Evolutionary conservation across 2,329 filamentous ascomycete species (phyloP), one percentile per base, ranked within the genome.

Genomic region (Triangularia verruculosa): DNA sequence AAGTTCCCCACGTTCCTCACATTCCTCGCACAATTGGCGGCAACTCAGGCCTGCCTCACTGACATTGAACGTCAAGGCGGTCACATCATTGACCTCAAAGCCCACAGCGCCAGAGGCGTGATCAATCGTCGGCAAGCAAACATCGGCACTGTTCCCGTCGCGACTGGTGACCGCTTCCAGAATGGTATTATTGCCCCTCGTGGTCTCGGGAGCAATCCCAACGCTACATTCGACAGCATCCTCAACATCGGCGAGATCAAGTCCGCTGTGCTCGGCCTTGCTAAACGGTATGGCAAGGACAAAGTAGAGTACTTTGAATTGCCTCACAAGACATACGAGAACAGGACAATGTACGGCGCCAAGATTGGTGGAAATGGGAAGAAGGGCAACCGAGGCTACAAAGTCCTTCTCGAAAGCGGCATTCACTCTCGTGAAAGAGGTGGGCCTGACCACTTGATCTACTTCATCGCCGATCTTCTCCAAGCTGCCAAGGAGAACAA

Each of bases 401-500:
- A 27, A 9, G 78, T 85, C 25, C 83, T 83, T 70, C 73, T 87
- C 62, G 81, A 81, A 64, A 80, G 79, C 51, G 82, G 77, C 25
- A 79, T 86, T 55, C 85, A 87, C 68, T 82, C 84, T 8, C 82
- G 85, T 24, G 85, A 87, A 73, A 80, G 85, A 9, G 84, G 84
- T 25, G 82, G 79, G 0, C 78, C 84, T 0, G 85, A 87, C 69
- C 78, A 82, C 64, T 75, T 86, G 13, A 72, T 87, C 52, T 86
- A 86, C 76, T 86, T 85, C 74, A 76, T 86, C 28, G 75, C 82
- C 0, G 85, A 87, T 69, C 76, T 87, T 3, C 77, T 87, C 3
- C 78, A 79, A 55, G 85, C 85, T 17, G 77, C 81, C 67, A 78
- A 80, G 68, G 74, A 78, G 32, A 77, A 78, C 22, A 77, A 74